These are phyloP conservation scores for Citrus maxima DNA, from an alignment of 345 rosid species.

Conservation along the genomic window DNA sequence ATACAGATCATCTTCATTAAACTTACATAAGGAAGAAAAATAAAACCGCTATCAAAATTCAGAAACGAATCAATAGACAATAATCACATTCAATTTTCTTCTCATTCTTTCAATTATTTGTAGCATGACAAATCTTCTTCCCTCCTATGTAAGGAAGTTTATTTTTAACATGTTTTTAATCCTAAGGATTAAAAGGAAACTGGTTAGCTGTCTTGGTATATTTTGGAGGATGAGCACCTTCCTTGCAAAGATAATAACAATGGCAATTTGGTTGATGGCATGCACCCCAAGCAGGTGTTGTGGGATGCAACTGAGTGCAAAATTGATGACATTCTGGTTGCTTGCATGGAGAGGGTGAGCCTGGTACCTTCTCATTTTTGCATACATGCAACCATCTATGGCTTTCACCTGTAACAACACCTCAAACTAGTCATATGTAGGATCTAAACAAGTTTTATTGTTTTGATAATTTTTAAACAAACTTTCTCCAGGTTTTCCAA, in stretches of 20 bases:
- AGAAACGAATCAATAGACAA: too few species aligned
- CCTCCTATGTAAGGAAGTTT: too few species aligned
- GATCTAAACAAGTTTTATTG: not conserved
- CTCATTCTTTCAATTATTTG: too few species aligned
- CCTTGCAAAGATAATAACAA: not conserved
- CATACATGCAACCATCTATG: not conserved
- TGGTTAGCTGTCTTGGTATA: not conserved
- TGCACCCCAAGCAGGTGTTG: not conserved
- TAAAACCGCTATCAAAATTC: too few species aligned
- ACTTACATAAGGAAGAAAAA: too few species aligned
- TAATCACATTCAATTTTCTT: too few species aligned
- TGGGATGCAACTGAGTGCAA: not conserved
- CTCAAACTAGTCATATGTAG: not conserved
- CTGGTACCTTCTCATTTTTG: not conserved
- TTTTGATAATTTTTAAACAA: too few species aligned
- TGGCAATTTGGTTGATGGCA: not conserved
- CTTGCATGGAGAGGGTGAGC: not conserved
- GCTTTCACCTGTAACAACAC: not conserved
- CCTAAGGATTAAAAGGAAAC: not conserved
- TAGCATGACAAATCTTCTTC: too few species aligned
- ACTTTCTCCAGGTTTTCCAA: not conserved
- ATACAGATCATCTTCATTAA: too few species aligned
- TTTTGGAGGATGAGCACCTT: not conserved
- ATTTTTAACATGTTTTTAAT: not conserved
- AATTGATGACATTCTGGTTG: not conserved